Conservation (phyloP, 75 land plant species). For the Azolla pinnata region DNA sequence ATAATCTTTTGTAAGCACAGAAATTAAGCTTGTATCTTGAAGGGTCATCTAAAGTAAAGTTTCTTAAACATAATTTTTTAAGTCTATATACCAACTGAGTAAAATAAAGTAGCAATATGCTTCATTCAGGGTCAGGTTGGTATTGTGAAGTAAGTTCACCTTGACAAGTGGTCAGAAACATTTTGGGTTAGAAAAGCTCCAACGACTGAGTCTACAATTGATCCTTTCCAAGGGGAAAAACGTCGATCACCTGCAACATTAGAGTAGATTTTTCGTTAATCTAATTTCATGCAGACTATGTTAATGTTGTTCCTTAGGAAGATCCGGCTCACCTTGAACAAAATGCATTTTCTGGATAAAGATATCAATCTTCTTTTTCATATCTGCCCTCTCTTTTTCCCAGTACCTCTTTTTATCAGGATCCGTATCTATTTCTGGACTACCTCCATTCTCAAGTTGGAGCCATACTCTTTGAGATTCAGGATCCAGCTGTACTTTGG, state of each 20-base stretch:
- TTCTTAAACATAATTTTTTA: too few species aligned
- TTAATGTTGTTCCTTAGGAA: background rate
- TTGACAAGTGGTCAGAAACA: constrained; percentile 67
- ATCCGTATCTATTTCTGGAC: constrained; percentile 25
- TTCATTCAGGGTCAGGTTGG: too few species aligned
- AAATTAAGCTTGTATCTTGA: background rate
- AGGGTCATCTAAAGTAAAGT: background rate
- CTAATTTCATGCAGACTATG: background rate
- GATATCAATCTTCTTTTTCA: constrained; percentile 8
- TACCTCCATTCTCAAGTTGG: constrained; percentile 30
- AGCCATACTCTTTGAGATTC: constrained; percentile 67
- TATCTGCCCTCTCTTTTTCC: constrained; percentile 16
- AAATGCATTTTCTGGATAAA: constrained; percentile 25
- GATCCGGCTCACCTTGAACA: constrained; percentile 21
- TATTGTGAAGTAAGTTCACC: too few species aligned
- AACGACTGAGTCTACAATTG: constrained; percentile 62
- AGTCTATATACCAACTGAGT: too few species aligned
- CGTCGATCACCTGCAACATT: constrained; percentile 39
- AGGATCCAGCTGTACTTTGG: constrained; percentile 61
- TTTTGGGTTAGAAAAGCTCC: constrained; percentile 78
- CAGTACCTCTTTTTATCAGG: constrained; percentile 48
- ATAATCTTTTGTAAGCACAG: too few species aligned
- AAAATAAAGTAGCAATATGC: too few species aligned
- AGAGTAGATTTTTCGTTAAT: background rate
- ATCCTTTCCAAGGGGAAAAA: constrained; percentile 61